These are phyloP conservation scores for Myxozyma geophila DNA, from an alignment of 805 yeast genomes.

Conservation along the genomic window DNA sequence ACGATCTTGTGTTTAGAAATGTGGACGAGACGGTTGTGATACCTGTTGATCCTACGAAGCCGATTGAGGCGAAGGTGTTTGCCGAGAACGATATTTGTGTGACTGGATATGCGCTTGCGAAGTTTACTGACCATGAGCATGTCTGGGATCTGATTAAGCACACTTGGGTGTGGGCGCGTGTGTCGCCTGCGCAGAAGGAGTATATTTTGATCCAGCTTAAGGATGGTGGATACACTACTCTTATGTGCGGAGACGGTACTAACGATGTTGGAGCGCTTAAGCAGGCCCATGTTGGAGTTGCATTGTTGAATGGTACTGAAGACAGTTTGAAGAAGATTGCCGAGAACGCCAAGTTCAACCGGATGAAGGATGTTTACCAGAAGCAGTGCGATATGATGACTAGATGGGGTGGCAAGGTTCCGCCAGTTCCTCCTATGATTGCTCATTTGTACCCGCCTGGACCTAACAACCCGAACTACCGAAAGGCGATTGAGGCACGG, in stretches of 20 bases:
- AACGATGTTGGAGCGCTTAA: slow-evolving; percentile 99
- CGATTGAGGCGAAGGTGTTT: slow-evolving; percentile 61
- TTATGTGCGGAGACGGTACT: slow-evolving; percentile 99
- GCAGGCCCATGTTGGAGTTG: slow-evolving; percentile 98
- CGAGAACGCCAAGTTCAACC: slow-evolving; percentile 73
- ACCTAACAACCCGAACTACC: slow-evolving; percentile 82
- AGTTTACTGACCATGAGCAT: slow-evolving; percentile 68
- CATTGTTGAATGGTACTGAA: slow-evolving; percentile 95
- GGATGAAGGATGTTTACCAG: slow-evolving; percentile 68
- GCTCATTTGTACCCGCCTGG: slow-evolving; percentile 98
- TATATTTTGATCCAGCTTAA: slow-evolving; percentile 82
- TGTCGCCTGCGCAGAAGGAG: slow-evolving; percentile 95
- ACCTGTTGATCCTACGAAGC: slow-evolving; percentile 65
- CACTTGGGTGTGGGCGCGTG: slow-evolving; percentile 97
- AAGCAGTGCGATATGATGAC: slow-evolving; percentile 80
- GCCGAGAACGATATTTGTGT: slow-evolving; percentile 81
- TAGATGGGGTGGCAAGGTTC: slow-evolving; percentile 71
- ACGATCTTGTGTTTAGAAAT: slow-evolving; percentile 78
- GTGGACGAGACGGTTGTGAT: slow-evolving; percentile 74
- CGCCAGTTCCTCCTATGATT: slow-evolving; percentile 81
- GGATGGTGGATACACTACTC: slow-evolving; percentile 85
- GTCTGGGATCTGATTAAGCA: slow-evolving; percentile 75
- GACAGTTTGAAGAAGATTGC: slow-evolving; percentile 88
- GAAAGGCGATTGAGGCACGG: slow-evolving; percentile 80
- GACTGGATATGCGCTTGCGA: slow-evolving; percentile 85